Conservation (phyloP, 257 asterid genomes). For the Thymus quinquecostatus region DNA sequence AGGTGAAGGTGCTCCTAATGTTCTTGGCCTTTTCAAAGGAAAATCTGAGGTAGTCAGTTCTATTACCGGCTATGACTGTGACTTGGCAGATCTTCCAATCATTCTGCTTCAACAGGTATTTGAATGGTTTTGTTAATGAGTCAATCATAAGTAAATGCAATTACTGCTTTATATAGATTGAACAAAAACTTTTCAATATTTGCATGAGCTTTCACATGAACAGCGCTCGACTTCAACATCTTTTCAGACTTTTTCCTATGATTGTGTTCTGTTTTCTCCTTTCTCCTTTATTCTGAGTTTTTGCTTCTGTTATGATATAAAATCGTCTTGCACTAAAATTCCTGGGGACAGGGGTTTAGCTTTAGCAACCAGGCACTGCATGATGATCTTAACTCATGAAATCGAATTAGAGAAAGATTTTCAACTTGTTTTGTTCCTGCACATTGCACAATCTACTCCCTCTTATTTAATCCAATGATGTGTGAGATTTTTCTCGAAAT, state of each 20-base stretch:
- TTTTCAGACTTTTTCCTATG: too few species aligned
- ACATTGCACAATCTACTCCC: not conserved
- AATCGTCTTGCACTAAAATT: not conserved
- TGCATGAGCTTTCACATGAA: too few species aligned
- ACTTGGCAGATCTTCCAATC: slow-evolving; percentile 83
- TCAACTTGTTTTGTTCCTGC: not conserved
- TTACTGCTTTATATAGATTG: not conserved
- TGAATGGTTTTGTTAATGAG: slow-evolving; percentile 1
- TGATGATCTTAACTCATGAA: not conserved
- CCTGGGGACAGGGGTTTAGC: not conserved
- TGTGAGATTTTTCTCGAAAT: not conserved
- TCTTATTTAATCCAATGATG: not conserved
- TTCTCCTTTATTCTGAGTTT: not conserved
- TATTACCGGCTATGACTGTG: slow-evolving; percentile 75
- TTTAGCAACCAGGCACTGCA: not conserved
- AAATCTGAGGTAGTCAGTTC: slow-evolving; percentile 54
- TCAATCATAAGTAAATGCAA: not conserved
- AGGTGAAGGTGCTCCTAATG: slow-evolving; percentile 96
- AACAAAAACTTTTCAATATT: not conserved
- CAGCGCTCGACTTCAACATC: too few species aligned
- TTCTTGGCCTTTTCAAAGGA: slow-evolving; percentile 87
- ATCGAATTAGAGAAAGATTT: not conserved
- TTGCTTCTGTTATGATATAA: not conserved
- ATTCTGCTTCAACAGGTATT: slow-evolving; percentile 90
- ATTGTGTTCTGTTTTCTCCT: not conserved